phyloP scores from a whole-genome alignment of 164 flowering plant genomes.

The Pachysandra terminalis region DNA sequence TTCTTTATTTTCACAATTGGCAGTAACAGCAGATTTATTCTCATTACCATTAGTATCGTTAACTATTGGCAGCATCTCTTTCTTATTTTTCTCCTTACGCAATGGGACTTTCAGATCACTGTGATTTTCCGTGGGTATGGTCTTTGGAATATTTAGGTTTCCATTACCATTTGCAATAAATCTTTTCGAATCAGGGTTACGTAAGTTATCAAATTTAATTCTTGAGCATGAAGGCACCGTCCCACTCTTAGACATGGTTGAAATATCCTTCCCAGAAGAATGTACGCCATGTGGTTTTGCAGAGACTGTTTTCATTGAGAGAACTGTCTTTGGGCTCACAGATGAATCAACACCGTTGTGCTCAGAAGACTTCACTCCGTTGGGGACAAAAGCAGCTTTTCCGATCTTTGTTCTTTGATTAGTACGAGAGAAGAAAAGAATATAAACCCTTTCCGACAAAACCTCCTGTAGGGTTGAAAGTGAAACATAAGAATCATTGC shows the following conservation, averaged over 20 bases:
- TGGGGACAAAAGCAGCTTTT: conserved; percentile 29
- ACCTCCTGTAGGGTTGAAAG: conserved; percentile 73
- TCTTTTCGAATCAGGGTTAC: conserved; percentile 29
- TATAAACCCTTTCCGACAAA: conserved; percentile 90
- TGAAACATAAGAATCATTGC: conserved; percentile 83
- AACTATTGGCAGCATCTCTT: conserved; percentile 6
- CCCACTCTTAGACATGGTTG: conserved; percentile 29
- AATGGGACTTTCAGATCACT: conserved; percentile 20
- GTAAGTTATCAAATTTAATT: conserved; percentile 34
- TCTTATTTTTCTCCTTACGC: conserved; percentile 22
- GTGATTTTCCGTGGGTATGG: conserved; percentile 23
- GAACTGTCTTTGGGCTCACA: conserved; percentile 21
- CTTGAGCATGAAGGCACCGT: conserved; percentile 33
- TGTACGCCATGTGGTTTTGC: conserved; percentile 24
- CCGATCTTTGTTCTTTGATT: conserved; percentile 49
- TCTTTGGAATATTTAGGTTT: conserved; percentile 24
- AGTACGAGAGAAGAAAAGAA: conserved; percentile 82
- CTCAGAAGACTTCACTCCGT: conserved; percentile 43
- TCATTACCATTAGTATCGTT: conserved; percentile 23
- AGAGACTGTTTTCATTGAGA: conserved; percentile 23
- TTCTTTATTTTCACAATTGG: conserved; percentile 12
- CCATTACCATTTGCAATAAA: conserved; percentile 40
- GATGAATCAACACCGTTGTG: conserved; percentile 42
- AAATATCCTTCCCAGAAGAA: conserved; percentile 21
- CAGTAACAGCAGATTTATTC: conserved; percentile 12